Percentiles rank a stretch among this genome's conserved stretches.
Evolutionary conservation across 148 eudicot species (phyloP).

Genomic region (Camellia sinensis): DNA sequence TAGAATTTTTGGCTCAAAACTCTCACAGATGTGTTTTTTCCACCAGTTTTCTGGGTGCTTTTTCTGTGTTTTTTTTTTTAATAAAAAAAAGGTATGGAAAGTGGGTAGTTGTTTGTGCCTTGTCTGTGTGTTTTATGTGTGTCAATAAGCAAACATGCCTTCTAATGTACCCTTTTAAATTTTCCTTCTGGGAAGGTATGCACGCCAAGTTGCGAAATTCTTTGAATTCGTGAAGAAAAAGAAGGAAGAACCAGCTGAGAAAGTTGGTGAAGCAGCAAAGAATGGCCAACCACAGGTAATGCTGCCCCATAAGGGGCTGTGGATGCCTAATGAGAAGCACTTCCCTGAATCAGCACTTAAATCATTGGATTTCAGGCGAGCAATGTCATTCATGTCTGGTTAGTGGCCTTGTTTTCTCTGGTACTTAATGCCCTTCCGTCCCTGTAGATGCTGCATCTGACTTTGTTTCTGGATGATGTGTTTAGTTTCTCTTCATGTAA

Average conservation of each 20-base stretch:
- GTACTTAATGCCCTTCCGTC: not conserved
- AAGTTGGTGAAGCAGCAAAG: conserved; percentile 30
- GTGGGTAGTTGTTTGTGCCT: not conserved
- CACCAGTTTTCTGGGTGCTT: not conserved
- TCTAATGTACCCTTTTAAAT: not conserved
- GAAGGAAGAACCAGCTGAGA: conserved; percentile 44
- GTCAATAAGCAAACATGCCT: not conserved
- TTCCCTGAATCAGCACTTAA: conserved; percentile 46
- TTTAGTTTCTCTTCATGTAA: not conserved
- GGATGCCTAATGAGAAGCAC: conserved; percentile 50
- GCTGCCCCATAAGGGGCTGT: conserved; percentile 46
- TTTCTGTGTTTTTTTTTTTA: not conserved
- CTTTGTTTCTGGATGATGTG: not conserved
- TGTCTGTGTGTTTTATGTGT: not conserved
- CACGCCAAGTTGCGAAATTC: conserved; percentile 81
- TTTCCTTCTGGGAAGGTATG: conserved; percentile 51
- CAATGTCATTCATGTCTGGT: conserved; percentile 49
- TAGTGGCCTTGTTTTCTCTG: not conserved
- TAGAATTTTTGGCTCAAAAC: not conserved
- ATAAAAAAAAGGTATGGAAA: not conserved
- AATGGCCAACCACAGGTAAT: conserved; percentile 32
- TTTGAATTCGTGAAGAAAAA: conserved; percentile 74
- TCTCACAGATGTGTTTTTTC: not conserved
- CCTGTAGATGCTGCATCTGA: not conserved
- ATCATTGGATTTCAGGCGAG: conserved; percentile 50